Evolutionary conservation across 768 basidiomycete genomes (phyloP).

Genomic region (Cyclocybe aegerita): DNA sequence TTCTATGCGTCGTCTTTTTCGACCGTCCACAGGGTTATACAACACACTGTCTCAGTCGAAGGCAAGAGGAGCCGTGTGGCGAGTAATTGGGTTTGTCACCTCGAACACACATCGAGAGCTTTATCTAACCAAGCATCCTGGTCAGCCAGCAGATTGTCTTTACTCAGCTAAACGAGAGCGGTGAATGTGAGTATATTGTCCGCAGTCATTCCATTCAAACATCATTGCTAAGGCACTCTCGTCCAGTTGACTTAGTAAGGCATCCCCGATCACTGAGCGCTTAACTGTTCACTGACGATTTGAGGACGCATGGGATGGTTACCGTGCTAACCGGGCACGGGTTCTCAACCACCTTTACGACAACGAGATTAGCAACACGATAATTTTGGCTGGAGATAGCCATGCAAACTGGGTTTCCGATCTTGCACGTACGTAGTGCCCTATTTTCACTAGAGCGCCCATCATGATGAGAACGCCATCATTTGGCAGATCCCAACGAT

Average conservation of each 20-base stretch:
- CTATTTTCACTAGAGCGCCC: too few relatives aligned
- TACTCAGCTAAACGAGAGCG: conserved; percentile 41
- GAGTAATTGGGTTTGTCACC: conserved; percentile 43
- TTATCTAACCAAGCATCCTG: background rate
- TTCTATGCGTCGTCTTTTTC: background rate
- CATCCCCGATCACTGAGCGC: background rate
- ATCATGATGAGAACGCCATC: background rate
- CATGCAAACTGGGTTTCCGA: conserved; percentile 66
- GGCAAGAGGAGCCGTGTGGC: conserved; percentile 50
- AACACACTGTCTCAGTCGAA: conserved; percentile 45
- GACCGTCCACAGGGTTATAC: conserved; percentile 40
- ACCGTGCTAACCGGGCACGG: conserved; percentile 52
- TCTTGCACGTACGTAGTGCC: conserved; percentile 40
- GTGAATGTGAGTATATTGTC: conserved; percentile 28
- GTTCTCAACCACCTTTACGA: conserved; percentile 50
- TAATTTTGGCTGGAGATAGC: conserved; percentile 62
- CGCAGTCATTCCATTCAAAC: background rate
- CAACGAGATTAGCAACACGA: conserved; percentile 51
- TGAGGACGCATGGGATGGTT: conserved; percentile 61
- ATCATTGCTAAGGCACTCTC: background rate
- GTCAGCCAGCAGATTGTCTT: conserved; percentile 58
- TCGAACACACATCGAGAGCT: background rate
- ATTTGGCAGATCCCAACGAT: conserved; percentile 45
- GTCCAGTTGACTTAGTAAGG: conserved; percentile 18
- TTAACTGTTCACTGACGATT: background rate